These are phyloP conservation scores for Boletus sp. DNA, from an alignment of 768 basidiomycete genomes.

Conservation along the genomic window DNA sequence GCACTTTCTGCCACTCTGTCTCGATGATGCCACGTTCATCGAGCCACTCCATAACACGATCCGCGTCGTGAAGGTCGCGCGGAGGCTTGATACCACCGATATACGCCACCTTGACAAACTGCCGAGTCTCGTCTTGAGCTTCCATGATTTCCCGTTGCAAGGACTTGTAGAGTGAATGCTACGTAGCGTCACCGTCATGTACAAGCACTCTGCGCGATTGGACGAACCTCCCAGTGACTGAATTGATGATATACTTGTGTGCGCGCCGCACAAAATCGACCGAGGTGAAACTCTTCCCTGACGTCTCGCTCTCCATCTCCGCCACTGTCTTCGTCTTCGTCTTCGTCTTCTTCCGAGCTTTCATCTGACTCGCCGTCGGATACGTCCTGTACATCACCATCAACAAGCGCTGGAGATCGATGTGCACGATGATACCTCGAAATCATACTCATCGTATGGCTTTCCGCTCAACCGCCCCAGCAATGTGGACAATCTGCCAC, in stretches of 20 bases:
- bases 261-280: constrained; percentile 76
- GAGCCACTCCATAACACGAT: constrained; percentile 79
- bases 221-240: constrained; percentile 78
- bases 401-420: background rate
- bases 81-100: constrained; percentile 57
- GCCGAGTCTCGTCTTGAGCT: constrained; percentile 40
- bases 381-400: constrained; percentile 11
- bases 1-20: constrained; percentile 65
- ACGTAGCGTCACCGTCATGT: constrained; percentile 6
- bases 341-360: constrained; percentile 25
- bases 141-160: constrained; percentile 58
- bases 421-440: constrained; percentile 43
- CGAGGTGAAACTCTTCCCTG: constrained; percentile 53
- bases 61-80: constrained; percentile 65
- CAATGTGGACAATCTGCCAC: constrained; percentile 63
- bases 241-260: constrained; percentile 67
- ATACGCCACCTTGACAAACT: constrained; percentile 59
- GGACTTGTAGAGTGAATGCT: constrained; percentile 64
- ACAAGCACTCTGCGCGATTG: background rate
- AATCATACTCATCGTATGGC: constrained; percentile 70
- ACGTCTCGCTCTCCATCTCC: constrained; percentile 5
- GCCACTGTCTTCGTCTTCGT: constrained; percentile 1
- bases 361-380: constrained; percentile 24
- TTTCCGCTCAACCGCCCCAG: constrained; percentile 59
- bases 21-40: constrained; percentile 66